Base-by-base conservation (phyloP, 2,329 filamentous ascomycete genomes). In the Akanthomyces muscarius region DNA sequence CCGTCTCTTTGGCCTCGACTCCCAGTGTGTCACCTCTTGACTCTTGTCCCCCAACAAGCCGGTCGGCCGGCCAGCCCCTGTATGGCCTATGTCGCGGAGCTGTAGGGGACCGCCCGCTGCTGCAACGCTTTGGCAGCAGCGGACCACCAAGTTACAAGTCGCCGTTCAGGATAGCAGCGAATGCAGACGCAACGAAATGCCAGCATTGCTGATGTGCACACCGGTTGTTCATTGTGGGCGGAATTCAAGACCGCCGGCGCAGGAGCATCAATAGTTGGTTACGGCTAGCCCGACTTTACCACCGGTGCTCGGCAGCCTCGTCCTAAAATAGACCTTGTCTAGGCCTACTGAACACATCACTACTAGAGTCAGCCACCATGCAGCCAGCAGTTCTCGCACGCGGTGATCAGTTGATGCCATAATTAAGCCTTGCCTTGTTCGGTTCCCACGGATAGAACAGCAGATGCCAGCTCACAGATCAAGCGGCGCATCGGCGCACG, bases 251-350 rank as follows among this genome's bases (percentile, higher is more conserved):
- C 6, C 2, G 33, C 33, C 7, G 8, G 33, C 33, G 7, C 10
- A 10, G 33, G 33, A 36, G 33, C 7, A 36, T 10, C 7, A 11
- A 36, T 11, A 36, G 33, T 7, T 10, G 8, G 7, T 36, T 6
- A 30, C 28, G 28, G 33, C 33, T 36, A 11, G 33, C 33, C 33
- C 5, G 6, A 36, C 33, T 36, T 36, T 7, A 36, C 33, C 33
- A 36, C 7, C 33, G 33, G 21, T 44, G 45, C 36, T 60, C 18
- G 14, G 13, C 30, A 50, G 28, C 45, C 23, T 51, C 45, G 30
- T 57, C 54, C 54, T 28, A 47, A 57, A 57, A 47, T 57, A 57
- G 28, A 36, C n/a, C 44, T 13, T 55, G 21, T n/a, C 53, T 30
- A 7, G 36, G 21, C 21, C 16, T 14, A 3, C 13, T 23, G 14